A percentile compares a stretch with the other conserved stretches of the same genome.
phyloP scores from a whole-genome alignment of 2,329 filamentous ascomycete species.

The Phoma sp. region DNA sequence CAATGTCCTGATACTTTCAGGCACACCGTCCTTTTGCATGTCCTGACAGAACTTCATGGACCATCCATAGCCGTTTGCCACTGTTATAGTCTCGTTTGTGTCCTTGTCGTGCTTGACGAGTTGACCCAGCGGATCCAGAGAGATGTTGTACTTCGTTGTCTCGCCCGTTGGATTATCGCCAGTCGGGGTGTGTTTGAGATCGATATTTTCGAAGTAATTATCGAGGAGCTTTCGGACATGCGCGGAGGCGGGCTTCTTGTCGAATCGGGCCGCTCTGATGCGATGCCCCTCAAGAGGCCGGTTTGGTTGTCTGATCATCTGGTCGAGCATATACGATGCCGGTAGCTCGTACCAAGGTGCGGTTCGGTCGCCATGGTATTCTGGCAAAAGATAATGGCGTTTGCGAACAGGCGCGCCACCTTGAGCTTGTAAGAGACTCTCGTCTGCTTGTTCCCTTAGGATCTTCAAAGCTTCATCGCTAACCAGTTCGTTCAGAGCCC shows the following conservation, averaged over 20 bases:
- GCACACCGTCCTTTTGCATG: constrained; percentile 64
- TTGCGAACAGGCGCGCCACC: constrained; percentile 54
- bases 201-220: constrained; percentile 68
- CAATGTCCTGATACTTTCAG: constrained; percentile 28
- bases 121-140: constrained; percentile 76
- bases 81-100: constrained; percentile 68
- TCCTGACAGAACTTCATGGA: constrained; percentile 79
- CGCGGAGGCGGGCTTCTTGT: constrained; percentile 68
- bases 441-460: constrained; percentile 64
- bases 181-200: constrained; percentile 56
- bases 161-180: constrained; percentile 46
- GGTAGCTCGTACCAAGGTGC: constrained; percentile 83
- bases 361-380: constrained; percentile 75
- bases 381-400: constrained; percentile 71
- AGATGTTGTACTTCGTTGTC: constrained; percentile 53
- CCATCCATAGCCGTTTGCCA: constrained; percentile 88
- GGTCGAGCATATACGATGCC: constrained; percentile 79
- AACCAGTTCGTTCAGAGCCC: constrained; percentile 72
- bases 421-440: constrained; percentile 45
- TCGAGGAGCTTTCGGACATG: constrained; percentile 74
- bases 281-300: constrained; percentile 74
- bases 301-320: constrained; percentile 76
- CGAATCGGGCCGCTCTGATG: constrained; percentile 66
- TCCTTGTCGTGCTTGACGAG: constrained; percentile 67
- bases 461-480: constrained; percentile 59